These are phyloP conservation scores for Raphanus sativus DNA, from an alignment of 345 rosid species.

Conservation along the genomic window DNA sequence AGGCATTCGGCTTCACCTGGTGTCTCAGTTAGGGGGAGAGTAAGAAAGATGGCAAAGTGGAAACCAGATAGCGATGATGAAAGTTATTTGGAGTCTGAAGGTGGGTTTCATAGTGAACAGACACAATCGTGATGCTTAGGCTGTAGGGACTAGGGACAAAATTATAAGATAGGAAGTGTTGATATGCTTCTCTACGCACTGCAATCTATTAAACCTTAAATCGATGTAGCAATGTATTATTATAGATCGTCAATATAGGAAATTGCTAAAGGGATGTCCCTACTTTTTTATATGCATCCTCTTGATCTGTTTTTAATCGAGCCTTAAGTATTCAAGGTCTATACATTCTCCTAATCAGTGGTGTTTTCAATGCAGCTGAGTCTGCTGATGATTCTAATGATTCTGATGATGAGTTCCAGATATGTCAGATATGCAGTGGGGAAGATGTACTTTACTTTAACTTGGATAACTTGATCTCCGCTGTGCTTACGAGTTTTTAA, in stretches of 20 bases:
- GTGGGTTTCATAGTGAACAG: constrained; percentile 49
- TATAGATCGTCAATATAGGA: constrained; percentile 12
- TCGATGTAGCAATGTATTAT: background rate
- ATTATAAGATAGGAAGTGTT: constrained; percentile 7
- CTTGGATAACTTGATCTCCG: constrained; percentile 13
- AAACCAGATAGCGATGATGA: constrained; percentile 84
- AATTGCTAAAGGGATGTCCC: background rate
- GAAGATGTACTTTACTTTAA: constrained; percentile 69
- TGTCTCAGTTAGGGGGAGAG: constrained; percentile 88
- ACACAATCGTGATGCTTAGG: constrained; percentile 17
- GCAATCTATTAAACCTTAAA: background rate
- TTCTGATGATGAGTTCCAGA: constrained; percentile 99
- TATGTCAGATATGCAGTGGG: constrained; percentile 83
- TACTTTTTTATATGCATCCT: constrained; percentile 4
- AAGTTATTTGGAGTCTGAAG: constrained; percentile 77
- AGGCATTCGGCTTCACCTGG: constrained; percentile 89
- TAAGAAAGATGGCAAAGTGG: constrained; percentile 90
- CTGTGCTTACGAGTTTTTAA: constrained; percentile 19
- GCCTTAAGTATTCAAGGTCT: constrained; percentile 12
- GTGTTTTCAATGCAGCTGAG: constrained; percentile 61
- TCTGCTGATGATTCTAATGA: constrained; percentile 76
- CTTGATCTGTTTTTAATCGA: constrained; percentile 10
- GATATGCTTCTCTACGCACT: background rate
- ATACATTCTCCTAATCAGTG: constrained; percentile 20
- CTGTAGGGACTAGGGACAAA: constrained; percentile 19